Evolutionary conservation across 2,329 filamentous ascomycete species (phyloP), one percentile per base, ranked within the genome.

Genomic region (Eutypella sp.): DNA sequence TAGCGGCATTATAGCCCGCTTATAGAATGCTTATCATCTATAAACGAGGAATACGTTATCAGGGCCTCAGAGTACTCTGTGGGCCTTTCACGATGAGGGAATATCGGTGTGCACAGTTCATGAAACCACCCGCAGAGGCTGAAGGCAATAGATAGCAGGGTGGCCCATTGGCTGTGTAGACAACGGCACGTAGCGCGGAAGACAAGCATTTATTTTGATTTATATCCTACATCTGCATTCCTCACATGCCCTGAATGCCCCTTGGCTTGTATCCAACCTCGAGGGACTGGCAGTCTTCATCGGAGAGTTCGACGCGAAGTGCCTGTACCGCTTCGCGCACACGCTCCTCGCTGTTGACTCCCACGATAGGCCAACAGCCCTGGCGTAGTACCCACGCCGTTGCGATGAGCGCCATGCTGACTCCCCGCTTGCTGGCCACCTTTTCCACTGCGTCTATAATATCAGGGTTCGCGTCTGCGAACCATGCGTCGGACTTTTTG

Each of bases 401-500:
- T 1, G 79, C 76, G 33, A 84, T 70, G 47, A 76, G 71, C 37
- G 75, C 73, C 79, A 84, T 84, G 47, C 69, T 77, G 53, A 76
- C 70, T 0, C 70, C 73, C 53, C 74, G 73, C 63, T 65, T 57
- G 67, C 66, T 47, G 2, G 56, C 55, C 2, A 60, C 46, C 44
- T 54, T 51, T 29, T 59, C 54, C 10, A 58, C 52, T 1, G 47
- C 45, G 10, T 53, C 49, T 1, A 60, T 47, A 31, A 58, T 59
- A 2, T 54, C 57, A 10, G 58, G 25, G 49, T 82, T 78, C 0
- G 66, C 65, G 16, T 76, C 73, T 1, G 57, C 59, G 25, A 60
- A 67, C 62, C 58, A 71, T 60, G 29, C 59, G 57, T 50, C 63
- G 49, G n/a, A 64, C 66, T 47, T 70, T 57, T n/a, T 24, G 23